Evolutionary conservation across 352 stramenopile species (phyloP), one percentile per base, ranked within the genome.

Genomic region (Globisporangium rhizosaccharum): DNA sequence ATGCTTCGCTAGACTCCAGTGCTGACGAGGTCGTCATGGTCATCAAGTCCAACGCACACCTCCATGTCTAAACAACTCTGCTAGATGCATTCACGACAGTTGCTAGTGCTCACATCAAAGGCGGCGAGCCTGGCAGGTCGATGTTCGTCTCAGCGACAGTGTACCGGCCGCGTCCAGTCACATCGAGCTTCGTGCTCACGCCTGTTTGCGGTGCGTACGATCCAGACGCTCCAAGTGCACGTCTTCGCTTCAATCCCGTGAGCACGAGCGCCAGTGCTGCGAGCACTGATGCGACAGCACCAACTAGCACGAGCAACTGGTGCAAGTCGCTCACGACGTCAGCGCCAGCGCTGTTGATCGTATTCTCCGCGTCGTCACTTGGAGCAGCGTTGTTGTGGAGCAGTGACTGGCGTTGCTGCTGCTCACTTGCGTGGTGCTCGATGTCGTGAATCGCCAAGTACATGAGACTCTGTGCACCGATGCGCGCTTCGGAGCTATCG

Each of bases 381-480:
- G 10, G 17, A 45, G 45, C 17, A n/a, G 46, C 41, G 15, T 46
- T n/a, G 41, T 20, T 18, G 5, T 46, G 41, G 15, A 20, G 41
- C 41, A 46, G 12, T 20, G 41, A 18, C 14, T 9, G 18, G 2
- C 1, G 18, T 14, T 53, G 42, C 44, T 53, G 54, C 28, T 25
- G 18, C 8, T 17, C 30, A 23, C 33, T 39, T 8, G 33, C 10
- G 33, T 12, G 33, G 6, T 39, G 33, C 33, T 50, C 14, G 12
- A 61, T 46, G 11, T 61, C 46, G 28, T 61, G 56, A 15, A 61
- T 54, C 36, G 56, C 46, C 45, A 61, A 17, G 45, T 54, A 54
- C 47, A 56, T 23, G 20, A 61, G 18, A 36, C 56, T 61, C 47
- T 56, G 45, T 14, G n/a, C 56, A 17, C 56, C 56, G 11, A 56